Conservation (phyloP, 306 rosid species). For the Macrotyloma uniflorum region DNA sequence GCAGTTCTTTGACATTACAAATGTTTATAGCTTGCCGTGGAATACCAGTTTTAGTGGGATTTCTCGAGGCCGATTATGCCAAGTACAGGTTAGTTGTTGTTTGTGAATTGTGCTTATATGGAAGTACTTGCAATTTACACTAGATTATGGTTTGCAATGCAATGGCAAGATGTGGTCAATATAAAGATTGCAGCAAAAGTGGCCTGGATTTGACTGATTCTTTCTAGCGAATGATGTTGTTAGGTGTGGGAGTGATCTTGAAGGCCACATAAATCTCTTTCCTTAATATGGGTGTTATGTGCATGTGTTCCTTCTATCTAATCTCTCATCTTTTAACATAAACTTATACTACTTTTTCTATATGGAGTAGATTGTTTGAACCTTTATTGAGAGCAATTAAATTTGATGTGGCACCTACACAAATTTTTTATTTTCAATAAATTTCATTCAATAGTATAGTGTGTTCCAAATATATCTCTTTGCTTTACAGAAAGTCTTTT, state of each 20-base stretch:
- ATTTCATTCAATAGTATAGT: too few relatives aligned
- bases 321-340: not conserved
- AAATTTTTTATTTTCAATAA: too few relatives aligned
- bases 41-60: conserved; percentile 96
- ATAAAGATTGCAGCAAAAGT: not conserved
- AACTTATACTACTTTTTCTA: not conserved
- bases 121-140: conserved; percentile 15
- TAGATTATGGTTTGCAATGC: not conserved
- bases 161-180: conserved; percentile 9
- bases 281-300: not conserved
- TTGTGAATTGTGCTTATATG: conserved; percentile 21
- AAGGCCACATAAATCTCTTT: conserved; percentile 15
- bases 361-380: not conserved
- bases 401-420: too few relatives aligned
- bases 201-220: not conserved
- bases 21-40: conserved; percentile 99
- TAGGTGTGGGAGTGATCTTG: not conserved
- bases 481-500: too few relatives aligned
- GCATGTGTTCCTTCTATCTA: not conserved
- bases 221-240: conserved; percentile 3
- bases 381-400: not conserved
- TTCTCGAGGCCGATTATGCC: conserved; percentile 97
- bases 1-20: conserved; percentile 96
- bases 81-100: conserved; percentile 83
- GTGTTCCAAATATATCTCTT: too few relatives aligned